These are phyloP conservation scores for Avicennia marina DNA, from an alignment of 257 asterid genomes.

Conservation along the genomic window DNA sequence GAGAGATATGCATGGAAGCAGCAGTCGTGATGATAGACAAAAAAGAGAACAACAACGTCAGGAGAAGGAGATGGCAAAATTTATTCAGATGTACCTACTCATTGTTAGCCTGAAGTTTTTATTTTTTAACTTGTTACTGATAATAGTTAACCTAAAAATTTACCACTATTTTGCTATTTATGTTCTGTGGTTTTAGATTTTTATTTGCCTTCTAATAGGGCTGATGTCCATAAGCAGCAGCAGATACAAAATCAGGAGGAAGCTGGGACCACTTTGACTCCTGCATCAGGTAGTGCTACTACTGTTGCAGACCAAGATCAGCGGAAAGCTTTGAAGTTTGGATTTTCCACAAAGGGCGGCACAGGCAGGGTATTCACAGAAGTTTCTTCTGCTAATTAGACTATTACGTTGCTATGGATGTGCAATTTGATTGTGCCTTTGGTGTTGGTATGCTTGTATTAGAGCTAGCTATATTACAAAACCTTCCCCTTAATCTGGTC, in stretches of 20 bases:
- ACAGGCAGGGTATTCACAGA: slow-evolving; percentile 59
- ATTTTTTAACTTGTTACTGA: slow-evolving; percentile 4
- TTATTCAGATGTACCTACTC: slow-evolving; percentile 61
- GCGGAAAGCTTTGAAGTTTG: slow-evolving; percentile 80
- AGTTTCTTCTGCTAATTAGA: too few relatives aligned
- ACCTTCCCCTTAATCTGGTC: too few relatives aligned
- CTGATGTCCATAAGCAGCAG: slow-evolving; percentile 75
- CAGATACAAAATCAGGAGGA: slow-evolving; percentile 65
- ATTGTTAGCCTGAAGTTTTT: background rate
- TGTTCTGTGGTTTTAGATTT: background rate
- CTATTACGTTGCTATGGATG: too few relatives aligned
- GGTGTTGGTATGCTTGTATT: too few relatives aligned
- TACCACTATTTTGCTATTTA: background rate
- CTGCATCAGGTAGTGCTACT: slow-evolving; percentile 57
- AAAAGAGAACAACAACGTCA: slow-evolving; percentile 94
- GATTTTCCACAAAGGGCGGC: slow-evolving; percentile 77
- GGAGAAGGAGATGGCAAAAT: slow-evolving; percentile 91
- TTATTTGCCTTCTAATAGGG: slow-evolving; percentile 41
- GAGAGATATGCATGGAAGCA: slow-evolving; percentile 99
- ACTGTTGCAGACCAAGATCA: slow-evolving; percentile 89
- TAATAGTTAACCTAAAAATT: background rate
- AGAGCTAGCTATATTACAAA: too few relatives aligned
- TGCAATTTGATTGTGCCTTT: too few relatives aligned
- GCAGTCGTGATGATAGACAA: slow-evolving; percentile 93
- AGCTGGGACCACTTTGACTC: slow-evolving; percentile 21